Base-by-base conservation (phyloP, 441 rosid species). In the Gossypium trilobum region DNA sequence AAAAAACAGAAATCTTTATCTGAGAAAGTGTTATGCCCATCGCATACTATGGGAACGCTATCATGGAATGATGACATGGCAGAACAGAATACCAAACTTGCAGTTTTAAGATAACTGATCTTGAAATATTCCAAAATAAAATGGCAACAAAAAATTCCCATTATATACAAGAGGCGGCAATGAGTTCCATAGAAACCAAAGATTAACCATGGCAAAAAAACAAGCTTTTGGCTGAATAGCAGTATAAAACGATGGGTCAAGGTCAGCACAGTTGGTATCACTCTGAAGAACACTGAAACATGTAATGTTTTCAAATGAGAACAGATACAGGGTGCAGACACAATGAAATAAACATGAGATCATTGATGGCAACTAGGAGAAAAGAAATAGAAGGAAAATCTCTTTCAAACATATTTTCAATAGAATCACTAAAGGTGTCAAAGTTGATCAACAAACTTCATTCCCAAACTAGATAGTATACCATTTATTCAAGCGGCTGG, bases 401-500 rank as follows among this genome's bases (percentile, higher is more conserved):
- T 69, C 60, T 19, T 10, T 11, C 29, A 42, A 71, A 27, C 50
- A 10, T 44, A 44, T 44, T 9, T 44, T 44, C 50, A 44, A 44
- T 44, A 11, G 50, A 44, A 44, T 11, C 50, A 23, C 6, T n/a
- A 5, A 1, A 25, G 36, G 19, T 5, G 48, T 10, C 11, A 25
- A 19, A 56, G n/a, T 66, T 66, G 14, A 42, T 54, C 63, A 71
- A 42, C 5, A 42, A 13, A 46, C 66, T 42, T n/a, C 66, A 7
- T 22, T 23, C 2, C 14, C 22, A 4, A 42, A 42, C 23, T 51
- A 57, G 66, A 23, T 42, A 16, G 58, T 5, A 62, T 86, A 92
- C 99, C 97, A 92, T 76, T 83, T 81, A 71, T 69, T 85, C 78
- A 95, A 72, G 80, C 88, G 87, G 81, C 79, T 79, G 46, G 73